Conservation (phyloP, 2,329 filamentous ascomycete species). For the Aspergillus hiratsukae region DNA sequence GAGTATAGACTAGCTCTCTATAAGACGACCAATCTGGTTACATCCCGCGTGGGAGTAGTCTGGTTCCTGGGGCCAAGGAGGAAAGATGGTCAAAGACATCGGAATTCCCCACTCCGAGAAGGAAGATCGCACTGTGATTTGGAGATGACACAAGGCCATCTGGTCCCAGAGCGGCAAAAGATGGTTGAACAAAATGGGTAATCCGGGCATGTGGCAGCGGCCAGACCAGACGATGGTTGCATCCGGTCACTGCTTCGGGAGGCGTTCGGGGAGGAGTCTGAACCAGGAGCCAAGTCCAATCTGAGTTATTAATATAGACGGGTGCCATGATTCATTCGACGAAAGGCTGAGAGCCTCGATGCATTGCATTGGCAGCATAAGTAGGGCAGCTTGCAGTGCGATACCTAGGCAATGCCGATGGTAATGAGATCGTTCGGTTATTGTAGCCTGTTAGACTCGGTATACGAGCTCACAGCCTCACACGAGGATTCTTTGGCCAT, state of each 20-base stretch:
- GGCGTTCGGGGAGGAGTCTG: neutral
- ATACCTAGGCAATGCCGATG: too few relatives aligned
- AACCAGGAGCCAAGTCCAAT: neutral
- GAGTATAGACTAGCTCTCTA: neutral
- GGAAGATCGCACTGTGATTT: neutral
- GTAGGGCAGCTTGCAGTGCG: neutral
- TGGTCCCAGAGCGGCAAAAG: neutral
- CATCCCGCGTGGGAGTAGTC: conserved; percentile 16
- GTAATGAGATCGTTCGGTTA: too few relatives aligned
- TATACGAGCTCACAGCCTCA: neutral
- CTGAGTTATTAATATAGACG: neutral
- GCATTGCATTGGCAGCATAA: neutral
- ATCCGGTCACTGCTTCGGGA: neutral
- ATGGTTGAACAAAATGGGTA: neutral
- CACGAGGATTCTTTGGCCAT: neutral
- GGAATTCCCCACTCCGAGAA: neutral
- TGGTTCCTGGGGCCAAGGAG: neutral
- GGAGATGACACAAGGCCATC: neutral
- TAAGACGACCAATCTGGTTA: conserved; percentile 15
- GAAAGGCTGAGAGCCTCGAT: neutral
- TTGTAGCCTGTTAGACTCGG: neutral
- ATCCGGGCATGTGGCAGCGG: neutral
- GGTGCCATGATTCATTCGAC: neutral
- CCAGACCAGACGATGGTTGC: neutral
- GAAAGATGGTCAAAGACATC: neutral